phyloP scores from a whole-genome alignment of 805 yeast genomes.

The Metschnikowia lachancei region DNA sequence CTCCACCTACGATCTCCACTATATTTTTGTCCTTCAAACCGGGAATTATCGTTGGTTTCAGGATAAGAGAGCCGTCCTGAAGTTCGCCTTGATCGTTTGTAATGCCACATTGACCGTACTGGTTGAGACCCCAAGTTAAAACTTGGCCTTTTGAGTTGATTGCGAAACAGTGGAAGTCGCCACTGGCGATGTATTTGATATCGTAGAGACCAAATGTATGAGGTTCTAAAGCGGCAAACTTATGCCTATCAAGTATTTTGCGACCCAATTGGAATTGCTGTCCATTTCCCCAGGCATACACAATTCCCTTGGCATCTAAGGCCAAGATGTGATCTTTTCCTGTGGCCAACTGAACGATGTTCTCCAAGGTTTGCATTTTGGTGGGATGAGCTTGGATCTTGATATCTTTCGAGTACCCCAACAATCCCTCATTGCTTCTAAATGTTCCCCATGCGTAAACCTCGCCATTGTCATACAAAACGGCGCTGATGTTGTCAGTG shows the following conservation, averaged over 20 bases:
- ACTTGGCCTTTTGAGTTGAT: constrained; percentile 69
- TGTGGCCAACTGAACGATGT: constrained; percentile 78
- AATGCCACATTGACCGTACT: constrained; percentile 91
- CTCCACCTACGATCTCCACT: constrained; percentile 78
- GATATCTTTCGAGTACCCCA: constrained; percentile 72
- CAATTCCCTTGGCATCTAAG: constrained; percentile 78
- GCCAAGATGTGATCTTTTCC: constrained; percentile 94
- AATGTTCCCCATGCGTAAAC: constrained; percentile 98
- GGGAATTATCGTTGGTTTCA: constrained; percentile 72
- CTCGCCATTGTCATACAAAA: constrained; percentile 73
- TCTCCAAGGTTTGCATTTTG: constrained; percentile 56
- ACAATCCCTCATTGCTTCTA: constrained; percentile 85
- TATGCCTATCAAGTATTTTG: constrained; percentile 73
- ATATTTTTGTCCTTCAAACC: constrained; percentile 58
- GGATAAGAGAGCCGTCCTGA: constrained; percentile 81
- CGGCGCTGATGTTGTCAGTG: constrained; percentile 87
- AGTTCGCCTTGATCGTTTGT: constrained; percentile 59
- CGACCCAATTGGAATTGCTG: constrained; percentile 92
- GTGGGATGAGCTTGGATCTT: constrained; percentile 66
- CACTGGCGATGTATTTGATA: constrained; percentile 79
- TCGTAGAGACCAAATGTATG: constrained; percentile 79
- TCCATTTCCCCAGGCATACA: constrained; percentile 97
- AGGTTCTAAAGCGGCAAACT: constrained; percentile 71
- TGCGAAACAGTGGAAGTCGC: constrained; percentile 96
- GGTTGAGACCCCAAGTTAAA: constrained; percentile 92